These are phyloP conservation scores for Annulohypoxylon truncatum DNA, from an alignment of 2,329 filamentous ascomycete species.

Conservation along the genomic window DNA sequence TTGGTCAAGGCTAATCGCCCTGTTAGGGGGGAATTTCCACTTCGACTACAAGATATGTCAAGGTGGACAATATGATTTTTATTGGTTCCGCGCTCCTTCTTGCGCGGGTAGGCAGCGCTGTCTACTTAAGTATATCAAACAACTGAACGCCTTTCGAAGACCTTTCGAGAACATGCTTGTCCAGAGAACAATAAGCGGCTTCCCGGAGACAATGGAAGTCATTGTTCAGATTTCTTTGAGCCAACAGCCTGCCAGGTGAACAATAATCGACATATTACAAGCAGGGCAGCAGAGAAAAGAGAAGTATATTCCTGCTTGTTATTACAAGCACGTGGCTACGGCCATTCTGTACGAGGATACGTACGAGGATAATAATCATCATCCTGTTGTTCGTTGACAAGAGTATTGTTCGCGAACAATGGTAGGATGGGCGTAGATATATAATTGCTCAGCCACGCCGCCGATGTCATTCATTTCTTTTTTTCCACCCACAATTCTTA, in stretches of 20 bases:
- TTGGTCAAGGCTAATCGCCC: not conserved
- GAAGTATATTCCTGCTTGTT: not conserved
- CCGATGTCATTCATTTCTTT: not conserved
- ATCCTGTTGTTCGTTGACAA: conserved; percentile 14
- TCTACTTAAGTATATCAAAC: conserved; percentile 13
- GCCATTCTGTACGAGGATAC: not conserved
- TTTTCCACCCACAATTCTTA: not conserved
- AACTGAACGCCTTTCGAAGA: not conserved
- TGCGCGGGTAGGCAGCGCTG: not conserved
- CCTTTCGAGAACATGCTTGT: conserved; percentile 24
- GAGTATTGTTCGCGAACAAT: conserved; percentile 1
- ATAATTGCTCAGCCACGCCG: not conserved
- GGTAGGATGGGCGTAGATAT: not conserved
- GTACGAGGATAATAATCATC: not conserved
- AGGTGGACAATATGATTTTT: not conserved
- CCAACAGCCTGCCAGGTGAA: not conserved
- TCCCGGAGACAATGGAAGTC: conserved; percentile 2
- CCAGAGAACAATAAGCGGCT: not conserved
- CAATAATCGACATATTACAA: not conserved
- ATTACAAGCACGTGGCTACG: not conserved
- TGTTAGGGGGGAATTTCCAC: not conserved
- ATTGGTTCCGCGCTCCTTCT: not conserved
- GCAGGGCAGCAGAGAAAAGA: conserved; percentile 13
- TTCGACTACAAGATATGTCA: not conserved
- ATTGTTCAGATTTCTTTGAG: conserved; percentile 24